Evolutionary conservation across 2,329 filamentous ascomycete genomes (phyloP).

Genomic region (Aspergillus japonicus): DNA sequence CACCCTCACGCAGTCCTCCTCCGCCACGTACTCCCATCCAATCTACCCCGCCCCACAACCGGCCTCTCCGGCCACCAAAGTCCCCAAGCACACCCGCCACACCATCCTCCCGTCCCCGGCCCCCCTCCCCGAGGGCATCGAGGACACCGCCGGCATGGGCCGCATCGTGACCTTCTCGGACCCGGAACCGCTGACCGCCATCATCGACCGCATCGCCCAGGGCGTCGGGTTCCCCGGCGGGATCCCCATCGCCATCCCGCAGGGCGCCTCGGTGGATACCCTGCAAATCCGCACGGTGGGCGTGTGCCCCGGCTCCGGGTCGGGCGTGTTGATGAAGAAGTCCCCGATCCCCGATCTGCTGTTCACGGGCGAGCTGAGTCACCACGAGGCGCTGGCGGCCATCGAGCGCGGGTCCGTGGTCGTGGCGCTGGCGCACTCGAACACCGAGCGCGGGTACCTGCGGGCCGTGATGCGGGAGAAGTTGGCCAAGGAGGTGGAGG

Average conservation of each 20-base stretch:
- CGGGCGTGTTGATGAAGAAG: slow-evolving; percentile 66
- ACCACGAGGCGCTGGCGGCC: slow-evolving; percentile 85
- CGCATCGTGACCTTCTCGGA: slow-evolving; percentile 57
- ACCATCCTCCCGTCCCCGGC: slow-evolving; percentile 52
- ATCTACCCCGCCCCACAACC: slow-evolving; percentile 23
- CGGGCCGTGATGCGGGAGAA: slow-evolving; percentile 66
- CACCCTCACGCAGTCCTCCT: slow-evolving; percentile 21
- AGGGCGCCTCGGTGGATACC: slow-evolving; percentile 54
- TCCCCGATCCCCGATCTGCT: slow-evolving; percentile 66
- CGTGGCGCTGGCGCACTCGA: slow-evolving; percentile 85
- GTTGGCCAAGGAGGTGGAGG: slow-evolving; percentile 59
- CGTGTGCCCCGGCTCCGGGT: slow-evolving; percentile 87
- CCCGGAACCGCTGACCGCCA: slow-evolving; percentile 52
- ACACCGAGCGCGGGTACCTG: slow-evolving; percentile 84
- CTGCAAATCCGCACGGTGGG: slow-evolving; percentile 68
- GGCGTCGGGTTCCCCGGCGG: slow-evolving; percentile 67
- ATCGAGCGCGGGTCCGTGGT: slow-evolving; percentile 81
- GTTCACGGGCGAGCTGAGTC: slow-evolving; percentile 89
- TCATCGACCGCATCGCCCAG: slow-evolving; percentile 63
- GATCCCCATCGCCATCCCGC: slow-evolving; percentile 63
- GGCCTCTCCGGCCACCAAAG: slow-evolving; percentile 31
- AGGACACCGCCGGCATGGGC: slow-evolving; percentile 58
- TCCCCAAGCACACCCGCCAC: slow-evolving; percentile 50
- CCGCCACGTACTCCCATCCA: slow-evolving; percentile 40
- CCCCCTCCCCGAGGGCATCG: slow-evolving; percentile 36